phyloP scores from a whole-genome alignment of 192 early-diverging fungal genomes.

The Backusella australiensis region DNA sequence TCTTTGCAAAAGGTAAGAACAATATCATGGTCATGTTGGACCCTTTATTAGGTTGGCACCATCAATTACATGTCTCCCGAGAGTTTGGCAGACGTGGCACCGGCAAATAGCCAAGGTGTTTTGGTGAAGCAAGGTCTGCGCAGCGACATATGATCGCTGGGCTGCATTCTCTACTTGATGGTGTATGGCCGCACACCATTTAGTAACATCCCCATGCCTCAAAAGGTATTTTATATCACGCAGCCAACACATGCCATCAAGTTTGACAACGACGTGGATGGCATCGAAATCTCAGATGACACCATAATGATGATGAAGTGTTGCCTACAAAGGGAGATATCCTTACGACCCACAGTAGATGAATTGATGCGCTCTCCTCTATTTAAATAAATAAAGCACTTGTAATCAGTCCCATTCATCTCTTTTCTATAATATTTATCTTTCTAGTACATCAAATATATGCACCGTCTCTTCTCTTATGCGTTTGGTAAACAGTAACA shows the following conservation, averaged over 20 bases:
- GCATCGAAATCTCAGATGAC: neutral
- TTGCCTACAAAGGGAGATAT: neutral
- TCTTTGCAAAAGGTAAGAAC: no score
- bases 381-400: no score
- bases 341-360: neutral
- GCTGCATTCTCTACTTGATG: conserved; percentile 92
- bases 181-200: conserved; percentile 87
- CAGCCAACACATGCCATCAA: conserved; percentile 64
- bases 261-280: neutral
- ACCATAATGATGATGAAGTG: neutral
- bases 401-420: no score
- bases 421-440: no score
- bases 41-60: conserved; percentile 59
- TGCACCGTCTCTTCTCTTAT: no score
- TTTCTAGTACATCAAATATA: no score
- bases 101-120: neutral
- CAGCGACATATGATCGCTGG: conserved; percentile 89
- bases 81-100: conserved; percentile 30
- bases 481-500: no score
- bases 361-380: neutral
- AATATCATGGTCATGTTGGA: no score
- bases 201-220: conserved; percentile 53
- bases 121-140: conserved; percentile 23
- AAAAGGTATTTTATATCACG: conserved; percentile 72
- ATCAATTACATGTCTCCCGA: conserved; percentile 97